Conservation (phyloP, 2,329 filamentous ascomycete species). For the Sclerotinia minor region DNA sequence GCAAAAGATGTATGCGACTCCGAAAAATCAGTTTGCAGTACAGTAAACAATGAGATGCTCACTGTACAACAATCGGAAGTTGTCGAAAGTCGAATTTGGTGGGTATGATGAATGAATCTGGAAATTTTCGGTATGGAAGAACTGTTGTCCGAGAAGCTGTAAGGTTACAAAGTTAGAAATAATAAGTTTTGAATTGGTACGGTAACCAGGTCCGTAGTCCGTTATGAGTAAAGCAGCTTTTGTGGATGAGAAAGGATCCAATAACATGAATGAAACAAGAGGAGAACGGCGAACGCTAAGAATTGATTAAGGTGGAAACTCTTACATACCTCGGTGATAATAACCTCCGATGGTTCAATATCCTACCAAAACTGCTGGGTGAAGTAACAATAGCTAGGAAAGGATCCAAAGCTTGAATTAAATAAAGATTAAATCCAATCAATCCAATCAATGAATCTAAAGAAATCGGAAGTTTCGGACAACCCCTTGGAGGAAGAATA, state of each 20-base stretch:
- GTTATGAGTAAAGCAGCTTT: background rate
- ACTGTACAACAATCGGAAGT: slow-evolving; percentile 20
- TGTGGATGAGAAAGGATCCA: background rate
- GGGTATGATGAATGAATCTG: slow-evolving; percentile 17
- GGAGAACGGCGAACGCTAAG: background rate
- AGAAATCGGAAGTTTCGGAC: background rate
- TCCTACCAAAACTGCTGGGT: too few species aligned
- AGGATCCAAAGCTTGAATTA: too few species aligned
- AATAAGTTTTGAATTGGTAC: slow-evolving; percentile 2
- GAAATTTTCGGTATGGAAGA: slow-evolving; percentile 27
- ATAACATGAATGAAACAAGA: background rate
- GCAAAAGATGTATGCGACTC: slow-evolving; percentile 29
- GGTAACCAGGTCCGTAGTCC: background rate
- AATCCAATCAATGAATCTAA: too few species aligned
- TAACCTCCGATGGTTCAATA: slow-evolving; percentile 21
- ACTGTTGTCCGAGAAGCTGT: slow-evolving; percentile 25
- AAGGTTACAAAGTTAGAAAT: slow-evolving; percentile 21
- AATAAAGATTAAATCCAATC: background rate
- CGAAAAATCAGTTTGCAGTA: slow-evolving; percentile 17
- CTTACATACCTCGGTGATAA: slow-evolving; percentile 20
- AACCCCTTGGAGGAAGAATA: background rate
- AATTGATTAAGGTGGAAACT: background rate
- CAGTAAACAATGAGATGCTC: slow-evolving; percentile 15
- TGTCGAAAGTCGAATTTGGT: background rate
- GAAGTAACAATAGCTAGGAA: background rate